Base-by-base conservation (phyloP, 225 moss, liverwort and hornwort genomes). In the Pseudisothecium myosuroides region DNA sequence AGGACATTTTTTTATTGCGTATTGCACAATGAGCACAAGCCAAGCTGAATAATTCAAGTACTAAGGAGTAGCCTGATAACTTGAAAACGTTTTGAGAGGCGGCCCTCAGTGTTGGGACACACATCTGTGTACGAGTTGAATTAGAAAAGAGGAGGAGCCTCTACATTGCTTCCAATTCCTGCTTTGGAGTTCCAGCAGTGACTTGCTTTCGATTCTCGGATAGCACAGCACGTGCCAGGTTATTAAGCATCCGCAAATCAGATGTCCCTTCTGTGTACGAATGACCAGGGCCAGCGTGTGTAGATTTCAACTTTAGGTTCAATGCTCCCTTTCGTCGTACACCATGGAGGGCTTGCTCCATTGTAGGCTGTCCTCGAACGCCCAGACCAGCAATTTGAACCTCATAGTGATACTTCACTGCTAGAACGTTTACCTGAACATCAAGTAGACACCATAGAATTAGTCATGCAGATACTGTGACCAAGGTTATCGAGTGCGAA, bases 231-330 rank as follows among this genome's bases (percentile, higher is more conserved):
- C 96, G 93, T 77, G 95, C 95, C 85, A 98, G 85, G 89, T 96
- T 98, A 83, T 93, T 96, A 52, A 98, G 91, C 90, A 96, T 92
- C 50, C 98, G 96, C n/a, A 94, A 93, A 89, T 98, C 98, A 68
- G 91, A 92, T 26, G 94, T 95, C 62, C 96, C 94, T 90, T 98
- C 98, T 37, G 96, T 96, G 78, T 95, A 98, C 29, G 98, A 96
- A 93, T 96, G 98, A n/a, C 92, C 93, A 64, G 98, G 98, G 77
- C 98, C 96, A 76, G 98, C 95, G 79, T 98, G 96, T 81, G 94
- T 93, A 71, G 92, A 82, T 92, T 96, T 96, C 74, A 98, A 83
- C 93, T 96, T 98, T 55, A 98, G 90, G 89, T 96, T 98, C 62
- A 95, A 92, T 58, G 93, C 88, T 62, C 96, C 98, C 86, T 91